phyloP scores from a whole-genome alignment of 2,329 filamentous ascomycete genomes.

The Aureobasidium sp. region DNA sequence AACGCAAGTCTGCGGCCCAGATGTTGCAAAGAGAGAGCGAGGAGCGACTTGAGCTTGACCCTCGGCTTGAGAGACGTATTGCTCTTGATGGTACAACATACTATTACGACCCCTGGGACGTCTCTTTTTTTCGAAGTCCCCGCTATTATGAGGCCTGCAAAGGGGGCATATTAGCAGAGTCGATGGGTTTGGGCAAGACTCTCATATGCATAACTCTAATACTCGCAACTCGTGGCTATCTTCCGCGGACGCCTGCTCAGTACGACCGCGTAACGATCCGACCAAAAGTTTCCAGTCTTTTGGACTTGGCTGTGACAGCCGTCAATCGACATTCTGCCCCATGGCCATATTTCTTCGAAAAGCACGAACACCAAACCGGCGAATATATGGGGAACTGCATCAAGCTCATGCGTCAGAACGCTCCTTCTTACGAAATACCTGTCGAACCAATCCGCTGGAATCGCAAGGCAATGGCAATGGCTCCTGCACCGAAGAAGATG shows the following conservation, averaged over 20 bases:
- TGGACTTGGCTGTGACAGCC: slow-evolving; percentile 66
- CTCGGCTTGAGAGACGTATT: slow-evolving; percentile 52
- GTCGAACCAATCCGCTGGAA: slow-evolving; percentile 31
- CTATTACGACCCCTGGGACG: slow-evolving; percentile 61
- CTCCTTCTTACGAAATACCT: slow-evolving; percentile 33
- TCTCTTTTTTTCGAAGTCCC: slow-evolving; percentile 55
- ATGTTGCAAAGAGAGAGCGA: slow-evolving; percentile 77
- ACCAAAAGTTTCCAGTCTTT: slow-evolving; percentile 50
- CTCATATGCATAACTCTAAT: slow-evolving; percentile 69
- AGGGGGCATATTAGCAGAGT: slow-evolving; percentile 72
- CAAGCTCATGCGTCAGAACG: slow-evolving; percentile 36
- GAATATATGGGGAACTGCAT: slow-evolving; percentile 46
- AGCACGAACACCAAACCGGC: slow-evolving; percentile 37
- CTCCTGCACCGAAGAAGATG: slow-evolving; percentile 40
- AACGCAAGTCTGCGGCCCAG: slow-evolving; percentile 66
- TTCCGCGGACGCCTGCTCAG: slow-evolving; percentile 57
- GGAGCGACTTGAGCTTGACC: slow-evolving; percentile 59
- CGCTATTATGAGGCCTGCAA: slow-evolving; percentile 62
- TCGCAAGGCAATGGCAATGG: slow-evolving; percentile 28
- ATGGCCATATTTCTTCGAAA: slow-evolving; percentile 58
- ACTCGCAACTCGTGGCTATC: slow-evolving; percentile 63
- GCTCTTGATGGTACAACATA: slow-evolving; percentile 56
- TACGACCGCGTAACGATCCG: slow-evolving; percentile 40
- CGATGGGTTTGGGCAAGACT: slow-evolving; percentile 78
- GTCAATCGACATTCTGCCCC: slow-evolving; percentile 59